These are phyloP conservation scores for Rhexocercosporidium sp. DNA, from an alignment of 2,329 filamentous ascomycete species.

Conservation along the genomic window DNA sequence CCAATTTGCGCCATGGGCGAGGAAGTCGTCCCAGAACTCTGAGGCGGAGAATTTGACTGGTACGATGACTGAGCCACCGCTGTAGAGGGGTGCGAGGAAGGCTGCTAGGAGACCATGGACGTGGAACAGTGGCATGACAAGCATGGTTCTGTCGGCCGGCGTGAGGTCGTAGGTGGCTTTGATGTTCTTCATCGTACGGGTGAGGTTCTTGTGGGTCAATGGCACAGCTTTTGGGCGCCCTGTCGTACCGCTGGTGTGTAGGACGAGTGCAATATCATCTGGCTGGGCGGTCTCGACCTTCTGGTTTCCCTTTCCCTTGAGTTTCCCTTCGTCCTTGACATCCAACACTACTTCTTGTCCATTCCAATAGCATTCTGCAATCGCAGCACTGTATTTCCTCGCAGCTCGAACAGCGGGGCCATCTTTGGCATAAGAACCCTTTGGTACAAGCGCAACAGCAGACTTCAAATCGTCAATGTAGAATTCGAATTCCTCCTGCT, in stretches of 20 bases:
- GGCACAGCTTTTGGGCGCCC: conserved; percentile 85
- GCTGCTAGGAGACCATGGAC: conserved; percentile 87
- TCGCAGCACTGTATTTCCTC: conserved; percentile 78
- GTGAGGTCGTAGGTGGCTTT: conserved; percentile 77
- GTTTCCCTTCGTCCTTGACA: conserved; percentile 75
- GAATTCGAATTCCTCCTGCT: conserved; percentile 89
- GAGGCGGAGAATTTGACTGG: conserved; percentile 80
- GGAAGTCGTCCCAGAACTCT: conserved; percentile 83
- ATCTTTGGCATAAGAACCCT: conserved; percentile 68
- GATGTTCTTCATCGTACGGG: conserved; percentile 84
- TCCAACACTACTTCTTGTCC: conserved; percentile 73
- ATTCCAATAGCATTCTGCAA: conserved; percentile 87
- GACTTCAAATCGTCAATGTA: conserved; percentile 89
- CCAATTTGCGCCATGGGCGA: conserved; percentile 79
- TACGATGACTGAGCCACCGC: conserved; percentile 80
- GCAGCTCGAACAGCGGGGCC: conserved; percentile 78
- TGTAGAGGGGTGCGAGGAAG: conserved; percentile 77
- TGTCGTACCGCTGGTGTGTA: conserved; percentile 86
- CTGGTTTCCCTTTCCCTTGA: conserved; percentile 56
- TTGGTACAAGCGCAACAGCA: conserved; percentile 76
- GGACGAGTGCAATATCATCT: conserved; percentile 81
- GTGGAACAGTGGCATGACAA: conserved; percentile 92
- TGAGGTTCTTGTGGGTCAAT: conserved; percentile 80
- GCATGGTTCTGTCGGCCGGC: conserved; percentile 74
- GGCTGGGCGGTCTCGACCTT: conserved; percentile 62